Conservation (phyloP, 805 yeast species). For the Barnettozyma sp. region DNA sequence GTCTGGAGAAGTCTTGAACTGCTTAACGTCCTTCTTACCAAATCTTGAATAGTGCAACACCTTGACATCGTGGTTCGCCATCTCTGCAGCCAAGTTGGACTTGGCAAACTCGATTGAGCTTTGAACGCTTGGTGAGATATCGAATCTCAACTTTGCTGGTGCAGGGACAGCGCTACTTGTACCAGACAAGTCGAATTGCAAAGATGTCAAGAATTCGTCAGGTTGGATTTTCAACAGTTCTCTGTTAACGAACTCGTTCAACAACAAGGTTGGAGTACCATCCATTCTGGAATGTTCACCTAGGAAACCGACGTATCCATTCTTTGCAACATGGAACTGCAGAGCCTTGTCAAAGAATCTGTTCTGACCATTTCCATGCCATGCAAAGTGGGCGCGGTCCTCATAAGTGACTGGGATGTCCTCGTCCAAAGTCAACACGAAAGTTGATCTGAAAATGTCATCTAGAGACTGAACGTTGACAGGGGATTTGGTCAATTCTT, state of each 20-base stretch:
- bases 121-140: constrained; percentile 45
- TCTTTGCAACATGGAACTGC: constrained; percentile 73
- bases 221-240: constrained; percentile 45
- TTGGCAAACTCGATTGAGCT: constrained; percentile 50
- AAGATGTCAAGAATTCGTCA: constrained; percentile 20
- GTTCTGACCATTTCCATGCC: constrained; percentile 96
- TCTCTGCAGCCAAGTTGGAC: constrained; percentile 44
- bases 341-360: constrained; percentile 89
- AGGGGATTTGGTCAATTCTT: constrained; percentile 52
- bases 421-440: constrained; percentile 76
- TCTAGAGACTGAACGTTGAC: constrained; percentile 54
- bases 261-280: constrained; percentile 88
- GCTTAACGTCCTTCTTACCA: constrained; percentile 82
- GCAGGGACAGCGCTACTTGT: constrained; percentile 1
- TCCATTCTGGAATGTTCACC: constrained; percentile 99
- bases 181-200: constrained; percentile 10
- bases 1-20: constrained; percentile 84
- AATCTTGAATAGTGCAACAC: constrained; percentile 77
- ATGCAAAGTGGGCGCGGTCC: constrained; percentile 74
- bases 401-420: constrained; percentile 64
- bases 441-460: constrained; percentile 69
- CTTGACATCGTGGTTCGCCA: constrained; percentile 60
- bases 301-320: constrained; percentile 85
- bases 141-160: constrained; percentile 43
- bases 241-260: constrained; percentile 69